phyloP scores from a whole-genome alignment of 371 early-diverging fungal genomes.

The Syncephalis plumigaleata region DNA sequence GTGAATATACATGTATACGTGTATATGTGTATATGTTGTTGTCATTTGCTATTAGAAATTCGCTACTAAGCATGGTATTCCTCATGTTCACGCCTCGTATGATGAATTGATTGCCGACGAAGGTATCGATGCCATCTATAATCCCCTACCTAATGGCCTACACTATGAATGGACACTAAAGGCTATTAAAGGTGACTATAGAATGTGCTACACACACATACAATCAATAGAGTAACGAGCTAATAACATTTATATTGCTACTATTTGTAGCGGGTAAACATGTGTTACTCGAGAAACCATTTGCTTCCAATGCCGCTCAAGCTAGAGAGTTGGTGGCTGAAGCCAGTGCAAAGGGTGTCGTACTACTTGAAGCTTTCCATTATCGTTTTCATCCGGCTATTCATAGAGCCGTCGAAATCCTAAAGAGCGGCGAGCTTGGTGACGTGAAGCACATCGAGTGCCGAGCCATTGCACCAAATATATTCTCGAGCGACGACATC shows the following conservation, averaged over 20 bases:
- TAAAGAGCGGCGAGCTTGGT: constrained; percentile 8
- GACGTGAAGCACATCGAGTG: constrained; percentile 4
- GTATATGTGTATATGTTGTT: too few relatives aligned
- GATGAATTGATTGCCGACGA: constrained; percentile 18
- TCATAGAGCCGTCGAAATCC: constrained; percentile 6
- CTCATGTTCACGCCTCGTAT: constrained; percentile 17
- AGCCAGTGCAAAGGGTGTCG: constrained; percentile 11
- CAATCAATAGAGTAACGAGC: too few relatives aligned
- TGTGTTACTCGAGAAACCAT: constrained; percentile 21
- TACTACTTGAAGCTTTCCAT: constrained; percentile 25
- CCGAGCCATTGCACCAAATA: constrained; percentile 1
- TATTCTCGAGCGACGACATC: constrained; percentile 14
- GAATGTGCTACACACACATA: too few relatives aligned
- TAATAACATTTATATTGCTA: too few relatives aligned
- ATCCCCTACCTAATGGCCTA: constrained; percentile 22
- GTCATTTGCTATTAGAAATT: background rate
- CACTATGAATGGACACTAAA: constrained; percentile 21
- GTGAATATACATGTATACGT: too few relatives aligned
- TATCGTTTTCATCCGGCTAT: constrained; percentile 20
- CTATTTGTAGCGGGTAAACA: constrained; percentile 17
- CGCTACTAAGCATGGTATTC: constrained; percentile 16
- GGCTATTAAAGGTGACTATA: constrained; percentile 10
- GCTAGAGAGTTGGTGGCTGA: constrained; percentile 9
- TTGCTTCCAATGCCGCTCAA: constrained; percentile 15
- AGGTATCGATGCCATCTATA: constrained; percentile 24